phyloP scores from a whole-genome alignment of 257 asterid genomes.

The Rhazya stricta region DNA sequence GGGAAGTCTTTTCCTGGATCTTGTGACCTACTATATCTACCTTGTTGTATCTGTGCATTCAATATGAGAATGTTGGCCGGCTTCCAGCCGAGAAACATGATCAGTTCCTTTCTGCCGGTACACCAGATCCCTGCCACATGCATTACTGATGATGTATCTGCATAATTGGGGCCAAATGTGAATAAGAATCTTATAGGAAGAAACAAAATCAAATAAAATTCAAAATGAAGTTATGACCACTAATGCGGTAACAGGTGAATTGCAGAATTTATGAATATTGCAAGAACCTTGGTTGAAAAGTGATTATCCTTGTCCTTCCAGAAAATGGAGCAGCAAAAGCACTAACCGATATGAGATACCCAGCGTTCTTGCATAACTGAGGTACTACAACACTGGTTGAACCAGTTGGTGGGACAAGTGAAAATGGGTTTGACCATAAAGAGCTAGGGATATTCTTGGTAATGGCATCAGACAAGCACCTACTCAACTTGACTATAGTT shows the following conservation, averaged over 20 bases:
- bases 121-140: conserved; percentile 70
- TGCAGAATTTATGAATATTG: neutral
- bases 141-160: conserved; percentile 92
- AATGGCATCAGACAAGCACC: conserved; percentile 43
- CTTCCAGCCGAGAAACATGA: conserved; percentile 48
- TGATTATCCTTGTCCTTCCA: conserved; percentile 78
- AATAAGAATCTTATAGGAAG: neutral
- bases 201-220: conserved; percentile 4
- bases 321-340: conserved; percentile 84
- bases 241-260: neutral
- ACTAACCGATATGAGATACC: conserved; percentile 72
- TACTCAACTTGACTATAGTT: conserved; percentile 57
- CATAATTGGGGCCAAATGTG: conserved; percentile 15
- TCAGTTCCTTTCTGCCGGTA: conserved; percentile 95
- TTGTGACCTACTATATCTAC: conserved; percentile 27
- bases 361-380: conserved; percentile 60
- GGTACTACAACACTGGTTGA: conserved; percentile 73
- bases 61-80: conserved; percentile 74
- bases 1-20: neutral
- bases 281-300: conserved; percentile 85
- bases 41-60: conserved; percentile 82
- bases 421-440: conserved; percentile 80
- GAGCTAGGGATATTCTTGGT: conserved; percentile 39
- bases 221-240: neutral
- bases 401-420: conserved; percentile 92